Evolutionary conservation across 257 asterid genomes (phyloP).

Genomic region (Solanum infundibuliforme): DNA sequence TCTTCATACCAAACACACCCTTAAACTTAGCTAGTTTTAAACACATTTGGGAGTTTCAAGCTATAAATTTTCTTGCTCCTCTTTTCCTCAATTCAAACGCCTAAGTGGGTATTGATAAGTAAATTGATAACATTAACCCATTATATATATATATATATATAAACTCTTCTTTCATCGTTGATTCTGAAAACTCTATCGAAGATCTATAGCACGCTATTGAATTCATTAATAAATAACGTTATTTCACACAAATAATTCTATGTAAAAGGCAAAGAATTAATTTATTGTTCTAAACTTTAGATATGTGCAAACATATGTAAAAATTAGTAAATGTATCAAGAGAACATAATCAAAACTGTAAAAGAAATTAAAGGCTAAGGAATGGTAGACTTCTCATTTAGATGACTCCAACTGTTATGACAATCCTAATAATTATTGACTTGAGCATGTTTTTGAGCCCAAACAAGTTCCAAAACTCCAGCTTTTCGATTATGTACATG

Average conservation of each 20-base stretch:
- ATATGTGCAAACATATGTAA: neutral
- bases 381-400: neutral
- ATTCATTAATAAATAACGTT: no score
- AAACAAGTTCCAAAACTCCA: neutral
- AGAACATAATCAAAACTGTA: neutral
- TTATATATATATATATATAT: no score
- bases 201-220: neutral
- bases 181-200: neutral
- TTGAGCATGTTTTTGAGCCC: neutral
- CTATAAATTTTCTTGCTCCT: neutral
- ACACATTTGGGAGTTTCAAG: neutral
- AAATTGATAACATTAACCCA: no score
- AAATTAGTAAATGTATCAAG: neutral
- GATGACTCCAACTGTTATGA: neutral
- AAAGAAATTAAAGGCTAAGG: neutral
- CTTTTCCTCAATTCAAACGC: neutral
- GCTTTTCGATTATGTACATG: neutral
- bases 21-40: no score
- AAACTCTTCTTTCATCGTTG: neutral
- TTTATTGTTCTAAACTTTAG: neutral
- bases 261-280: neutral
- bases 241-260: neutral
- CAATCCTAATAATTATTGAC: neutral
- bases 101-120: neutral
- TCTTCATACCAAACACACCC: no score